Evolutionary conservation across 1,284 basidiomycete genomes (phyloP), one percentile per base, ranked within the genome.

Genomic region (Sparassis latifolia): DNA sequence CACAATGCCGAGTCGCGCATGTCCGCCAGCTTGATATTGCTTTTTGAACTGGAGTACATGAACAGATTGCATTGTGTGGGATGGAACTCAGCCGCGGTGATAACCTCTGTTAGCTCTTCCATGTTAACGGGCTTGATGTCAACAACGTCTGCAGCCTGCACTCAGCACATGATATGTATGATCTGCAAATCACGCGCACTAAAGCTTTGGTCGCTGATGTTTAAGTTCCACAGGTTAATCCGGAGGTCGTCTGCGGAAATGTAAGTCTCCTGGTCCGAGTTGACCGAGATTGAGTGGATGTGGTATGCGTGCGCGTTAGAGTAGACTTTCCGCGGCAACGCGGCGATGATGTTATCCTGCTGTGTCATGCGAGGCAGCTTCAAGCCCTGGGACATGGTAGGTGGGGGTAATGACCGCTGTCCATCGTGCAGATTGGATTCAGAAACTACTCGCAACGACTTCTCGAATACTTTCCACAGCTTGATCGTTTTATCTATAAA

Each of bases 71-170:
- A 99, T 61, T 97, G 92, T 55, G 86, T 80, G 10, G 97, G 97
- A 66, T 99, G 97, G 73, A 99, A 99, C 72, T 99, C 97, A 51
- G 97, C 93, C 3, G 96, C 94, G 7, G 97, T 99, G 70, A 99
- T 99, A 67, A 99, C 97, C 69, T 99, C 97, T 10, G 97, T 99
- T 49, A 99, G 78, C 69, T 99, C 97, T 66, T 99, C 97, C 97
- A 99, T 99, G 72, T 99, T 99, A 64, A 93, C 87, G 0, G 97
- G 97, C 69, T 99, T 99, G 80, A 99, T 99, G 71, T 99, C 97
- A 58, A 99, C 95, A 65, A 99, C 98, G 74, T 99, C 95, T 98
- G 64, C 28, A 42, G 30, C 4, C n/a, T 35, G 32, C 32, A 45
- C 44, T 33, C n/a, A 44, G 30, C 30, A 35, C 49, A 32, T 2